Evolutionary conservation across 179 eudicot genomes (phyloP).

Genomic region (Amaranthus tricolor): DNA sequence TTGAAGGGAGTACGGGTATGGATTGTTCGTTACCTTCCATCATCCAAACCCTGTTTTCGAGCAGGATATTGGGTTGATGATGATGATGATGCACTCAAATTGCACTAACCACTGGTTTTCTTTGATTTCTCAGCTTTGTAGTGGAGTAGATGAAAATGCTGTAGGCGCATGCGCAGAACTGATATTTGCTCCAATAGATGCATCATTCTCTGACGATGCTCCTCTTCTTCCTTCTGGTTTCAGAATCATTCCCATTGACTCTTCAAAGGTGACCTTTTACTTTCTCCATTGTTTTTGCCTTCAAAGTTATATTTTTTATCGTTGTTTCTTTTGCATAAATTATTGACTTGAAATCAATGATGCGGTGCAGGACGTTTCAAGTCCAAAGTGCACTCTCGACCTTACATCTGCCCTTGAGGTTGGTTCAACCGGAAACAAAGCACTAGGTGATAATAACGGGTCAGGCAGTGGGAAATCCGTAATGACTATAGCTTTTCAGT

Average conservation of each 20-base stretch:
- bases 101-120: not conserved
- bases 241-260: conserved; percentile 80
- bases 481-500: conserved; percentile 88
- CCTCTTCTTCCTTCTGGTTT: conserved; percentile 92
- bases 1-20: too few relatives aligned
- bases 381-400: conserved; percentile 79
- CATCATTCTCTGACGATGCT: conserved; percentile 91
- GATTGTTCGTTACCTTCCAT: too few relatives aligned
- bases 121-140: conserved; percentile 54
- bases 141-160: conserved; percentile 90
- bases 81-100: not conserved
- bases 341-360: not conserved
- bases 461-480: conserved; percentile 56
- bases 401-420: conserved; percentile 92
- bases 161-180: conserved; percentile 93
- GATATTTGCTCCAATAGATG: conserved; percentile 92
- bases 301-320: not conserved
- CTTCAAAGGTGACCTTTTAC: conserved; percentile 33
- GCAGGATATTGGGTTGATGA: too few relatives aligned
- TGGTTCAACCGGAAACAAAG: conserved; percentile 50
- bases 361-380: conserved; percentile 47
- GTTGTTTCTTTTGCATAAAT: not conserved
- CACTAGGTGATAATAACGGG: conserved; percentile 39
- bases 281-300: not conserved
- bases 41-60: too few relatives aligned